Base-by-base conservation (phyloP, 2,329 filamentous ascomycete species). In the Laburnicola sp. region DNA sequence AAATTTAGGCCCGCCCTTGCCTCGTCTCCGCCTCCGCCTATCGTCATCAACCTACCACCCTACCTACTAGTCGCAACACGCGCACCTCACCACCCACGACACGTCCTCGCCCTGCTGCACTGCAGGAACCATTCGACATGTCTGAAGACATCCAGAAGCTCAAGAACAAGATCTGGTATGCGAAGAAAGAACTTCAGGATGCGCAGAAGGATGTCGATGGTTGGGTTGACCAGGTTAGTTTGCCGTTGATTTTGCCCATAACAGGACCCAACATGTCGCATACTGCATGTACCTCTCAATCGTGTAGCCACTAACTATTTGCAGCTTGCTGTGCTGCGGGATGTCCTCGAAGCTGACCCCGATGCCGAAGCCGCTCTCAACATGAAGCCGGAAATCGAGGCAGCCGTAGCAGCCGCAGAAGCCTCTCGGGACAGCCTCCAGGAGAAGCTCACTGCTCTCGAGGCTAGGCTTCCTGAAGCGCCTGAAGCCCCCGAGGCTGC, bases 301-400 rank as follows among this genome's bases (percentile, higher is more conserved):
- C 16, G 36, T 9, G 3, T 25, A 4, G n/a, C 16, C 28, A 22
- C 39, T 31, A 51, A 40, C 32, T 40, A 25, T 16, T 25, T 50
- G 4, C 38, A 60, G 51, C 40, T 54, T 11, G 41, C 53, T 23
- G 65, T 92, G 88, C 84, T 96, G 69, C 89, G 92, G 66, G 86
- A 89, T 32, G 86, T 96, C 53, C 78, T 86, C 65, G 79, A 83
- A 48, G 88, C 89, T 59, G 83, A 96, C 50, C 86, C 87, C 73
- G 86, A 88, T 73, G 89, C 94, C 66, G 86, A 91, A 57, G 86
- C 88, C 52, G 93, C 91, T 74, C 79, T 78, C 65, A 91, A 93
- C 68, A 83, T 96, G 71, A 86, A 88, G 75, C 78, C 83, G 71
- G 91, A 96, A 80, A 84, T 96, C 76, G 83, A 90, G 79, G 83